Percentiles rank a stretch among this genome's conserved stretches.
Evolutionary conservation across 2,329 filamentous ascomycete genomes (phyloP).

Genomic region (Cladosporium cucumerinum): DNA sequence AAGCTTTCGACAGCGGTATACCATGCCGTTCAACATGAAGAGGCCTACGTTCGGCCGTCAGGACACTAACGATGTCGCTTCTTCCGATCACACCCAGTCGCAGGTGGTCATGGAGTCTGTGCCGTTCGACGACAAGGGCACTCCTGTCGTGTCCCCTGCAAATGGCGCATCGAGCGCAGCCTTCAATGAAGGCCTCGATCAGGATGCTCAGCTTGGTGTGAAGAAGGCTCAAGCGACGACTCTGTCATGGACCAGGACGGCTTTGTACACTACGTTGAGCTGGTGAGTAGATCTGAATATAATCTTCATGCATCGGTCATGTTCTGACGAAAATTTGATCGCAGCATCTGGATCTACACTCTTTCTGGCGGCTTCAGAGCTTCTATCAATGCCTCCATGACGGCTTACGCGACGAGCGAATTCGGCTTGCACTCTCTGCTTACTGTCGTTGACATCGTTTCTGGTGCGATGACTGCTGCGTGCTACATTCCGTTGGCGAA

Average conservation of each 20-base stretch:
- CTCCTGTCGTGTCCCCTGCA: background rate
- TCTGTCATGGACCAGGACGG: constrained; percentile 7
- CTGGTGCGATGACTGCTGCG: constrained; percentile 48
- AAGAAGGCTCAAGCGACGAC: constrained; percentile 16
- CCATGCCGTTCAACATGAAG: constrained; percentile 6
- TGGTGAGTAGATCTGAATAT: constrained; percentile 29
- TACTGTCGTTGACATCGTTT: constrained; percentile 51
- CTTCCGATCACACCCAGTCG: background rate
- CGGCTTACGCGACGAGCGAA: constrained; percentile 30
- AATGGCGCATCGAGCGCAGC: background rate
- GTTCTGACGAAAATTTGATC: constrained; percentile 27
- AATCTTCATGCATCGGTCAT: background rate
- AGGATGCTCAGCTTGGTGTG: constrained; percentile 18
- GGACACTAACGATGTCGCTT: background rate
- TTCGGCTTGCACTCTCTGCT: constrained; percentile 29
- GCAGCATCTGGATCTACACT: constrained; percentile 38
- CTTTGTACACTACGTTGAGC: constrained; percentile 15
- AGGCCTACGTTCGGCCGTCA: constrained; percentile 11
- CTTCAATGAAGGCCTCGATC: constrained; percentile 5
- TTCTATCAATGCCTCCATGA: constrained; percentile 30
- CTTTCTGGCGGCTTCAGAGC: constrained; percentile 37
- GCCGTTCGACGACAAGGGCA: background rate
- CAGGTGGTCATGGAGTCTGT: constrained; percentile 4
- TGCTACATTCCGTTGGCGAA: constrained; percentile 62
- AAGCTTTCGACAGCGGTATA: background rate